Evolutionary conservation across 2,329 filamentous ascomycete species (phyloP).

Genomic region (Aureobasidium sp.): DNA sequence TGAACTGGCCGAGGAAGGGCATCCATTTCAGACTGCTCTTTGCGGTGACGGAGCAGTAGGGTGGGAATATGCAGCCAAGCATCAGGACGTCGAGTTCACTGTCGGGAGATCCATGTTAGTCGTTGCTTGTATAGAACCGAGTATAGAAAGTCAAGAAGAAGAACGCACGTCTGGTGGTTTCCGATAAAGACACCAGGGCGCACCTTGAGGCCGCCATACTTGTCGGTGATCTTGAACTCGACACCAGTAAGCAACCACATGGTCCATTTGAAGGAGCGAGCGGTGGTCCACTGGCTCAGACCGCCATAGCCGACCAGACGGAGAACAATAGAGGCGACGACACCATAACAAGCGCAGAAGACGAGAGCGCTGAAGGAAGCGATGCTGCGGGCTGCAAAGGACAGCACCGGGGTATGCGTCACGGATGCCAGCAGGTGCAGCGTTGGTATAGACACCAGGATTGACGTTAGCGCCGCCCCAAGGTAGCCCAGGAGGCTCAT

Average conservation of each 20-base stretch:
- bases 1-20: slow-evolving; percentile 93
- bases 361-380: slow-evolving; percentile 36
- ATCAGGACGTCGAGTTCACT: slow-evolving; percentile 85
- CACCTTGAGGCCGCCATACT: slow-evolving; percentile 55
- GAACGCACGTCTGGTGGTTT: slow-evolving; percentile 73
- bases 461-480: slow-evolving; percentile 22
- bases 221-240: slow-evolving; percentile 61
- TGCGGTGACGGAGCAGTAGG: slow-evolving; percentile 85
- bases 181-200: slow-evolving; percentile 85
- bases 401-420: slow-evolving; percentile 31
- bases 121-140: no score
- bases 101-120: slow-evolving; percentile 1
- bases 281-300: slow-evolving; percentile 79
- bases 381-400: slow-evolving; percentile 60
- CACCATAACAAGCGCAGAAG: slow-evolving; percentile 60
- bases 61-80: slow-evolving; percentile 82
- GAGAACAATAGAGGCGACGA: slow-evolving; percentile 63
- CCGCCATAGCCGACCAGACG: slow-evolving; percentile 64
- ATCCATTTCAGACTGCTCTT: slow-evolving; percentile 74
- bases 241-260: slow-evolving; percentile 73
- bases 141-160: background rate
- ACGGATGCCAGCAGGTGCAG: slow-evolving; percentile 31
- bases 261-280: slow-evolving; percentile 67
- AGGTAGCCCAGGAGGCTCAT: slow-evolving; percentile 25
- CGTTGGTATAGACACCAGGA: slow-evolving; percentile 24